Evolutionary conservation across 2,329 filamentous ascomycete genomes (phyloP).

Genomic region (Diaporthe amygdali): DNA sequence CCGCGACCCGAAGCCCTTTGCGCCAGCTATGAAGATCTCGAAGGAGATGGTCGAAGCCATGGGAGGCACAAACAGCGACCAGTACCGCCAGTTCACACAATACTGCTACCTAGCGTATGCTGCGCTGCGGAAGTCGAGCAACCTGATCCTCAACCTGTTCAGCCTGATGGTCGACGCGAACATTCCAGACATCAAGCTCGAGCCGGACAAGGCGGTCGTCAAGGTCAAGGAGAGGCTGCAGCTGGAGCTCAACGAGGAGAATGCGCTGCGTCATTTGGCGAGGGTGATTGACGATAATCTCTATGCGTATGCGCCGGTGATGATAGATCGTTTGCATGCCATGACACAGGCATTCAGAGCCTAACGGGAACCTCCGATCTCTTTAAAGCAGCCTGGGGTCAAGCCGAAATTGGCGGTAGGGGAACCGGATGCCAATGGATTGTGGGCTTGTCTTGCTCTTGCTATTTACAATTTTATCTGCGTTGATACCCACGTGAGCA

Average conservation of each 20-base stretch:
- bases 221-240: conserved; percentile 97
- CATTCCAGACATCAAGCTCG: conserved; percentile 91
- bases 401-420: background rate
- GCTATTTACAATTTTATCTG: background rate
- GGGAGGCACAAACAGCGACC: conserved; percentile 81
- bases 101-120: conserved; percentile 97
- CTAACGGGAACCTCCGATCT: conserved; percentile 38
- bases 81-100: conserved; percentile 89
- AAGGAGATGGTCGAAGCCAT: conserved; percentile 99
- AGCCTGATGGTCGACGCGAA: conserved; percentile 97
- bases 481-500: conserved; percentile 1
- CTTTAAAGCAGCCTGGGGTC: background rate
- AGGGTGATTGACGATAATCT: conserved; percentile 89
- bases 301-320: conserved; percentile 87
- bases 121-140: conserved; percentile 85
- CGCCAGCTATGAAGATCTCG: conserved; percentile 94
- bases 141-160: conserved; percentile 93
- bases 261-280: conserved; percentile 87
- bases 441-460: background rate
- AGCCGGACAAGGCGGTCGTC: conserved; percentile 90
- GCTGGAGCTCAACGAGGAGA: conserved; percentile 88
- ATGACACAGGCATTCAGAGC: conserved; percentile 90
- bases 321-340: conserved; percentile 94
- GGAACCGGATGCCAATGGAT: background rate
- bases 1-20: conserved; percentile 95